Evolutionary conservation across 768 basidiomycete species (phyloP).

Genomic region (Lepiota subincarnata): DNA sequence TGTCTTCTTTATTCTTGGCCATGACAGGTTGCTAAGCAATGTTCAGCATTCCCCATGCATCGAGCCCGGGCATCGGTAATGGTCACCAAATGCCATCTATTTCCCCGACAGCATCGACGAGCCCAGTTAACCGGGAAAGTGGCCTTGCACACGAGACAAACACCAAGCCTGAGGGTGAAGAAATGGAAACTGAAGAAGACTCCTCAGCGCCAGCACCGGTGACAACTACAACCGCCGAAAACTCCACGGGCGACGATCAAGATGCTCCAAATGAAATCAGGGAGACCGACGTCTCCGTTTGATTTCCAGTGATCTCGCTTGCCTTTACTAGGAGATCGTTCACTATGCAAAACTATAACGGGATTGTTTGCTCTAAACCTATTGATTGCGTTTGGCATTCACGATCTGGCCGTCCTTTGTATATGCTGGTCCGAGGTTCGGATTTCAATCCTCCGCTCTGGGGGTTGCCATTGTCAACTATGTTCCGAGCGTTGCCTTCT

Average conservation of each 20-base stretch:
- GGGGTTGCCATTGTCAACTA: neutral
- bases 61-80: slow-evolving; percentile 50
- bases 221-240: neutral
- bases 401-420: neutral
- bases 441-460: neutral
- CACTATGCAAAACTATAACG: slow-evolving; percentile 6
- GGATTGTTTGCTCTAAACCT: slow-evolving; percentile 9
- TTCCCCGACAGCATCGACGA: slow-evolving; percentile 70
- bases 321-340: neutral
- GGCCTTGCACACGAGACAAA: slow-evolving; percentile 39
- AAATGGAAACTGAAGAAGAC: slow-evolving; percentile 6
- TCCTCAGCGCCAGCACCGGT: neutral
- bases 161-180: slow-evolving; percentile 23
- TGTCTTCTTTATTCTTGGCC: slow-evolving; percentile 14
- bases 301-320: neutral
- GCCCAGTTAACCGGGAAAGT: slow-evolving; percentile 64
- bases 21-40: slow-evolving; percentile 15
- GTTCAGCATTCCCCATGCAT: slow-evolving; percentile 87
- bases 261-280: slow-evolving; percentile 1
- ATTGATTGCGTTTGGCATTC: slow-evolving; percentile 6
- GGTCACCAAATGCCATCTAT: slow-evolving; percentile 60
- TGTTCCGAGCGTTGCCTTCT: neutral
- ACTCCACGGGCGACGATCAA: neutral
- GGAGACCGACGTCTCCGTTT: neutral
- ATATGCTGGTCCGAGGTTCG: neutral